Evolutionary conservation across 2,329 filamentous ascomycete genomes (phyloP).

Genomic region (Talaromyces piceae): DNA sequence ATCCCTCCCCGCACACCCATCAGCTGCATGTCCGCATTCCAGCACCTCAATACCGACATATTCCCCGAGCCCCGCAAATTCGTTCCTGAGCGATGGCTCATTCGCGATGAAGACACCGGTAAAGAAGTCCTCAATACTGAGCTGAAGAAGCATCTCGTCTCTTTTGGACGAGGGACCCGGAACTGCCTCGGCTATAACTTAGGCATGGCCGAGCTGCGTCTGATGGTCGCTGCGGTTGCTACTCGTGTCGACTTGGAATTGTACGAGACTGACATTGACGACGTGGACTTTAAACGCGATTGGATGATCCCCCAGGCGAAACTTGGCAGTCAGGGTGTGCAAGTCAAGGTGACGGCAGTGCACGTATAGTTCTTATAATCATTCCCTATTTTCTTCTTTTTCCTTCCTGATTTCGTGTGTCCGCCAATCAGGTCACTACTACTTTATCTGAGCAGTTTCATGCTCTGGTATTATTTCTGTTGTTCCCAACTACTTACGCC

Average conservation of each 20-base stretch:
- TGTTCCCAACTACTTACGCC: not conserved
- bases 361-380: not conserved
- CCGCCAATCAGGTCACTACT: not conserved
- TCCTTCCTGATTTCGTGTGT: not conserved
- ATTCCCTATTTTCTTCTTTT: not conserved
- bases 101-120: not conserved
- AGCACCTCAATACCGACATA: not conserved
- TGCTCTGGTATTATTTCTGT: not conserved
- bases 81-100: not conserved
- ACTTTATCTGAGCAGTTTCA: too few relatives aligned
- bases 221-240: conserved; percentile 12
- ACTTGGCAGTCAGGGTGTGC: not conserved
- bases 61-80: not conserved
- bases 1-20: not conserved
- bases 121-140: not conserved
- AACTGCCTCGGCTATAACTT: conserved; percentile 10
- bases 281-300: not conserved
- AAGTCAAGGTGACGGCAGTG: not conserved
- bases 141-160: not conserved
- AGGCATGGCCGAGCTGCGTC: conserved; percentile 12
- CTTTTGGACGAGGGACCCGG: conserved; percentile 4
- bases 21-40: not conserved
- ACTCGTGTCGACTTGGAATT: conserved; percentile 10
- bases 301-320: not conserved
- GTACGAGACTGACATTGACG: not conserved